Conservation (phyloP, 176 grass and related monocot genomes). For the Echinochloa phyllopogon region DNA sequence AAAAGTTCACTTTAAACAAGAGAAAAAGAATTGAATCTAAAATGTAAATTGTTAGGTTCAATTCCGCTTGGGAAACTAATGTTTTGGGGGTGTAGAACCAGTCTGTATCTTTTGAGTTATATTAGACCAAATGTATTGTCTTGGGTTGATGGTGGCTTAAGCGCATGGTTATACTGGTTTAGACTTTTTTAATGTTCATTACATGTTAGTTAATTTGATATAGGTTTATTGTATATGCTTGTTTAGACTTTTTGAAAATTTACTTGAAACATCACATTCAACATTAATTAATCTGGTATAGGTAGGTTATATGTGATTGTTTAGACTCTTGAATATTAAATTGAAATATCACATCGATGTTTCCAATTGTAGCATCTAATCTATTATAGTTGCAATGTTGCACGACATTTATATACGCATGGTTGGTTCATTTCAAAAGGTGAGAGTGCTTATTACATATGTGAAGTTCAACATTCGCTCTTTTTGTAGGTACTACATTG, state of each 20-base stretch:
- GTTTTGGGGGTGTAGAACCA: no score
- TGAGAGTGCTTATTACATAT: neutral
- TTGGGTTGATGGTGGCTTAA: neutral
- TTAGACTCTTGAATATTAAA: neutral
- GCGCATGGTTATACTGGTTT: neutral
- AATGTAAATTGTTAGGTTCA: neutral
- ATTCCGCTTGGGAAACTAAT: neutral
- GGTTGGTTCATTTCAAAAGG: neutral
- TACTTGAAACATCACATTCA: neutral
- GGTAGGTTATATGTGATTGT: neutral
- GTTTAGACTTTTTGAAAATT: neutral
- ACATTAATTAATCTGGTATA: neutral
- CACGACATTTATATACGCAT: neutral
- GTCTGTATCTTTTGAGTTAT: no score
- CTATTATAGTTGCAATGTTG: neutral
- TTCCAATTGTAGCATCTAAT: neutral
- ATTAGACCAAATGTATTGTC: no score
- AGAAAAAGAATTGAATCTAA: neutral
- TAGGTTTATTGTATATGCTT: no score
- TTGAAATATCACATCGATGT: neutral
- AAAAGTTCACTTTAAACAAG: neutral
- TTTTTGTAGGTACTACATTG: constrained; percentile 4
- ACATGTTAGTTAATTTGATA: no score
- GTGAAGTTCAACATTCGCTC: neutral
- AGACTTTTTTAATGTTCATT: no score